Percentiles rank a stretch among this genome's conserved stretches.
phyloP scores from a whole-genome alignment of 2,329 filamentous ascomycete species.

The Elsinoe necatrix region DNA sequence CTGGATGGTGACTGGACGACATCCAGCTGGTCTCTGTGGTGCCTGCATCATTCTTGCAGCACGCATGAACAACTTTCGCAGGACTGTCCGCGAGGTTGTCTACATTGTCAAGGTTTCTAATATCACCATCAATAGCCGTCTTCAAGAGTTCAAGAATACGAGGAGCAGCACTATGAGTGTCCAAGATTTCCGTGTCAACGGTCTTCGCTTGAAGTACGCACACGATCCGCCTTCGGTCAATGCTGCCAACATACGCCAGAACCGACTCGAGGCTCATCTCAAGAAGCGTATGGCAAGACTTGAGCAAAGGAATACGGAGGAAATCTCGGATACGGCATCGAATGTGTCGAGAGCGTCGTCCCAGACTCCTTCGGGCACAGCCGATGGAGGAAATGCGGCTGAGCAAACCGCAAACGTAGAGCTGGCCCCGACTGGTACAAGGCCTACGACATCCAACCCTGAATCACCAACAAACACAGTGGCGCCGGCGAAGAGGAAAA shows the following conservation, averaged over 20 bases:
- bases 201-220: slow-evolving; percentile 58
- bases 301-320: slow-evolving; percentile 17
- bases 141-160: slow-evolving; percentile 85
- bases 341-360: slow-evolving; percentile 21
- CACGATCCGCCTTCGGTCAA: slow-evolving; percentile 82
- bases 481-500: slow-evolving; percentile 16
- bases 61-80: slow-evolving; percentile 95
- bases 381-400: slow-evolving; percentile 9
- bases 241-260: slow-evolving; percentile 47
- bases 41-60: slow-evolving; percentile 91
- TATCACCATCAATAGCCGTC: slow-evolving; percentile 79
- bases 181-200: slow-evolving; percentile 68
- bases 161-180: slow-evolving; percentile 79
- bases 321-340: slow-evolving; percentile 20
- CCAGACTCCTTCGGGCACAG: slow-evolving; percentile 7
- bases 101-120: slow-evolving; percentile 97
- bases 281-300: slow-evolving; percentile 21
- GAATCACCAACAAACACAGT: slow-evolving; percentile 7
- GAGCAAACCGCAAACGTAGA: not conserved
- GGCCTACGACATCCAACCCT: slow-evolving; percentile 16
- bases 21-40: slow-evolving; percentile 87
- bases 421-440: not conserved
- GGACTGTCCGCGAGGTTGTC: slow-evolving; percentile 89
- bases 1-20: slow-evolving; percentile 93
- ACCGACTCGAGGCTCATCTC: slow-evolving; percentile 26